Evolutionary conservation across 345 rosid genomes (phyloP), one percentile per base, ranked within the genome.

Genomic region (Garcia nutans): DNA sequence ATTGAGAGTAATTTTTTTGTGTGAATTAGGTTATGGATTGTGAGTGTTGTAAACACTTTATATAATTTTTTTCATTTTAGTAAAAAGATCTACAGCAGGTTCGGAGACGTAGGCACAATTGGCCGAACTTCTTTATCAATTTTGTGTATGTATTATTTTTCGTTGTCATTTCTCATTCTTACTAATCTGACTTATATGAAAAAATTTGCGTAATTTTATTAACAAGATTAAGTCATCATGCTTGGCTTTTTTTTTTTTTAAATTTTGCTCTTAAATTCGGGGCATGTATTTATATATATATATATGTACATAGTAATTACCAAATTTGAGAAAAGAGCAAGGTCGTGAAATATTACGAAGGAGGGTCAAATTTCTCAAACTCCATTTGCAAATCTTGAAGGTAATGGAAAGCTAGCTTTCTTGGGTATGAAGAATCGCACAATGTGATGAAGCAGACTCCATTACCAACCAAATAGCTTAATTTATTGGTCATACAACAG

Each of bases 371-470:
- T 67, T 78, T 77, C 68, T 83, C 74, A 82, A 89, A 68, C 81
- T 87, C 93, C 82, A 72, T 81, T 0, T 82, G 83, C 73, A 87
- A 79, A 80, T 91, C 88, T 33, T 85, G 85, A 19, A 91, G 85
- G 84, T 80, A 86, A 74, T 79, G 82, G 84, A 91, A 91, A 66
- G 88, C 83, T 58, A 90, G 84, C 85, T 87, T 90, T 86, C 89
- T 84, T 71, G 92, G 92, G 79, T 91, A 91, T 15, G 89, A 81
- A 73, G 87, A 83, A 72, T 89, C 89, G 62, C 87, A 80, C 68
- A 91, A 79, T 20, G 82, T 77, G 52, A 87, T 86, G 85, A 84
- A 89, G 83, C 89, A 89, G 67, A 85, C 56, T 45, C 84, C 85
- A 71, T 85, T 85, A 77, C 78, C 86, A 72, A 83, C 83, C 85